Evolutionary conservation across 2,329 filamentous ascomycete genomes (phyloP), one percentile per base, ranked within the genome.

Genomic region (Aspergillus eucalypticola): DNA sequence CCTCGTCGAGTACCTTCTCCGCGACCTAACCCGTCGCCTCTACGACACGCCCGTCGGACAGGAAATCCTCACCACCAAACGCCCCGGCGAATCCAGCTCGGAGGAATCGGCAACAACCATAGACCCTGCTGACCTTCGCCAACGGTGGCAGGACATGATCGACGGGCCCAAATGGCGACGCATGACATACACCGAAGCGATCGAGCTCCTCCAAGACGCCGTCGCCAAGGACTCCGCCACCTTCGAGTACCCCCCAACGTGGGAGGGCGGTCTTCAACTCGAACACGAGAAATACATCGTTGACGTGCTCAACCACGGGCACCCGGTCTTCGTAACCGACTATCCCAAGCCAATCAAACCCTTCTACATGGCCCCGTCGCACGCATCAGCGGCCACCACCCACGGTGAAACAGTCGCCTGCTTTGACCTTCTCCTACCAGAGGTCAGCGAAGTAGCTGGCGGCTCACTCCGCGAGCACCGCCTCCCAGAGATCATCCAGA

Each of bases 241-340:
- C 6, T 97, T 98, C 69, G 81, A 86, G 53, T 85, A 89, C 72
- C 77, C 81, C 50, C 91, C 92, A 3, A 79, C 79, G 2, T 95
- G 92, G 88, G 85, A 88, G 35, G 79, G 82, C 27, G 90, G 90
- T 19, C 83, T 99, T 29, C 91, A 95, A 69, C 89, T 93, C 1
- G 94, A 98, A 75, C 95, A 99, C 78, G 95, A 99, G 78, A 91
- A 88, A 72, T 96, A 88, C 73, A 83, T 99, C 56, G 92, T 95
- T 51, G 82, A 86, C 56, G 80, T 80, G 25, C 71, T 94, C 48
- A 88, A 88, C 66, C 79, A 84, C 51, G 82, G 83, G 17, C 77
- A 79, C 1, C 95, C 95, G 7, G 83, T 98, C 48, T 98, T 98
- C 73, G 88, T 99, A 65, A 98, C 93, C 13, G 84, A 97, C 74